These are phyloP conservation scores for Spirogloea muscicola DNA, from an alignment of 139 green algal genomes.

Conservation along the genomic window DNA sequence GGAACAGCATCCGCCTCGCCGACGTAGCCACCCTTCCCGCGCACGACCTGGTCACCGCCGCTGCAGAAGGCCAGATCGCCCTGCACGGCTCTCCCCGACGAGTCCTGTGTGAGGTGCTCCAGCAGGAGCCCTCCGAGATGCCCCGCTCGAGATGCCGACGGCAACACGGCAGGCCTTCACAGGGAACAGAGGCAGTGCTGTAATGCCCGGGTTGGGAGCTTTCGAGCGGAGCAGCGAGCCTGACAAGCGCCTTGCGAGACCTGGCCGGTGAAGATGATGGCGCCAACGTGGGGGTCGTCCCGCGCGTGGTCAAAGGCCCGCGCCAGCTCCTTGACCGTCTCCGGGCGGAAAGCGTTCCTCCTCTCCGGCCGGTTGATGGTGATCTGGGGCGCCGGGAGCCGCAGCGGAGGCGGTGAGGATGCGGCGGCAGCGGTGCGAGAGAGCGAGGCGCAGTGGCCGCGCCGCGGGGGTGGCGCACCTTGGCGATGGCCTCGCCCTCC, in stretches of 20 bases:
- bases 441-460: no score
- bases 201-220: no score
- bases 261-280: constrained; percentile 86
- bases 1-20: constrained; percentile 65
- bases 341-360: constrained; percentile 91
- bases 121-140: no score
- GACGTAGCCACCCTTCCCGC: constrained; percentile 89
- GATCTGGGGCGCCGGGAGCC: constrained; percentile 63
- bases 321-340: constrained; percentile 84
- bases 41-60: constrained; percentile 88
- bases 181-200: no score
- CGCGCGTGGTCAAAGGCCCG: constrained; percentile 81
- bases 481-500: constrained; percentile 42
- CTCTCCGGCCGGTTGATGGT: constrained; percentile 91
- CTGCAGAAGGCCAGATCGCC: constrained; percentile 89
- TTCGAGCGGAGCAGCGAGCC: no score
- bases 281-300: constrained; percentile 82
- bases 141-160: no score
- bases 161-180: no score
- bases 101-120: no score
- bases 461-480: constrained; percentile 32
- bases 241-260: no score
- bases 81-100: constrained; percentile 21
- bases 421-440: not conserved
- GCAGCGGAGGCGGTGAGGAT: not conserved